Percentiles rank a stretch among this genome's conserved stretches.
These are phyloP conservation scores for Pestalotiopsis sp. DNA, from an alignment of 2,329 filamentous ascomycete species.

Conservation along the genomic window DNA sequence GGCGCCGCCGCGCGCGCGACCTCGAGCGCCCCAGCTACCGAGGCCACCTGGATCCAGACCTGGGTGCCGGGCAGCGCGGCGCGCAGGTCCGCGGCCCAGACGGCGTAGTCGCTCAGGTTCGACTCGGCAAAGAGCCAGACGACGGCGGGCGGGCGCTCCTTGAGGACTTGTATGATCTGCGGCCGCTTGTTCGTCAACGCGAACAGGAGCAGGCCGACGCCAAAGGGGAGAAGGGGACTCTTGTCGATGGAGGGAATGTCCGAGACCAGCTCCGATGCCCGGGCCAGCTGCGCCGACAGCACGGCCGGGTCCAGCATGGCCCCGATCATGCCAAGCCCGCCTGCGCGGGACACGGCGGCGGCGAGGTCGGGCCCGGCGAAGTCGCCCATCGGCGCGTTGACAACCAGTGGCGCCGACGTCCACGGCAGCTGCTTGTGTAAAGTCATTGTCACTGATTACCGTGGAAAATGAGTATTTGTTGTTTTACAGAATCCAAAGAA, in stretches of 20 bases:
- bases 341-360: slow-evolving; percentile 40
- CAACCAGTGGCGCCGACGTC: slow-evolving; percentile 34
- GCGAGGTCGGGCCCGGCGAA: slow-evolving; percentile 39
- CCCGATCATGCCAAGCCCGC: slow-evolving; percentile 41
- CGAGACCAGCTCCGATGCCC: slow-evolving; percentile 25
- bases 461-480: too few relatives aligned
- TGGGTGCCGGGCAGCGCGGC: slow-evolving; percentile 32
- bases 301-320: slow-evolving; percentile 26
- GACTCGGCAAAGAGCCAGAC: slow-evolving; percentile 67
- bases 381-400: slow-evolving; percentile 44
- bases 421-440: not conserved
- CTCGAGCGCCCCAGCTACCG: slow-evolving; percentile 46
- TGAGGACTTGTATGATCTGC: slow-evolving; percentile 53
- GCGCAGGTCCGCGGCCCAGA: not conserved
- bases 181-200: slow-evolving; percentile 36
- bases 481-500: not conserved
- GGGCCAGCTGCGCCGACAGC: slow-evolving; percentile 33
- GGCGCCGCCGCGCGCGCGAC: slow-evolving; percentile 35
- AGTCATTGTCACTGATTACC: not conserved
- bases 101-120: slow-evolving; percentile 10
- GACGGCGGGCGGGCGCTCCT: slow-evolving; percentile 55
- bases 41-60: slow-evolving; percentile 54
- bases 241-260: slow-evolving; percentile 7
- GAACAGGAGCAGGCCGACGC: slow-evolving; percentile 65
- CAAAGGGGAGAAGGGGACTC: slow-evolving; percentile 46